Base-by-base conservation (phyloP, 2,329 filamentous ascomycete genomes). In the Blastomyces gilchristii region DNA sequence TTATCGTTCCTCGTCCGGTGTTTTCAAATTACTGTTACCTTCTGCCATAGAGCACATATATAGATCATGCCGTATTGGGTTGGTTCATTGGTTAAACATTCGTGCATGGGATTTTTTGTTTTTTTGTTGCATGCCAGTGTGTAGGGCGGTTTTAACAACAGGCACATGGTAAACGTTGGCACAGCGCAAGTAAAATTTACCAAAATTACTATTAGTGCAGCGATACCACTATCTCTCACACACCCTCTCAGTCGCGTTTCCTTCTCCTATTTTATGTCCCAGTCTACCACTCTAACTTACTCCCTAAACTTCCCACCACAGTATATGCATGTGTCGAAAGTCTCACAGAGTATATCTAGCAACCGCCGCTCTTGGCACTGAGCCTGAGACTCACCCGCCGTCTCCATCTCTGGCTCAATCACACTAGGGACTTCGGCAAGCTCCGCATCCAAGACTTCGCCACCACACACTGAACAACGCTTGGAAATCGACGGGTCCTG, bases 401-500 rank as follows among this genome's bases (percentile, higher is more conserved):
- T 31, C 31, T 47, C 53, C 18, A 63, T 49, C 28, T 41, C 58
- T 31, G 62, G 66, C 63, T 52, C 63, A 11, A 77, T 39, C 37
- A 58, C 16, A 22, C 45, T 25, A 37, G 58, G 43, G 14, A 16
- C 1, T 25, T 52, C 25, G 41, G 53, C 9, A 12, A 63, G 62
- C 11, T 59, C 62, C 47, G 61, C 59, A 53, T 66, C 64, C 12
- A 67, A 61, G 9, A 69, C 67, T 43, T 80, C 77, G 58, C 81
- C 78, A 54, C 76, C 76, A 67, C 83, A 85, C n/a, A 79, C 72
- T 22, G 78, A 78, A 69, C 83, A 85, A 59, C 75, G 76, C 67
- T 83, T 84, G 14, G 81, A 80, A 1, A 80, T 74, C 1, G 78
- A 78, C 2, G 83, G 82, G 43, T 79, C 77, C 68, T 84, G 82